phyloP scores from a whole-genome alignment of 345 rosid species.

The Citrus medica region DNA sequence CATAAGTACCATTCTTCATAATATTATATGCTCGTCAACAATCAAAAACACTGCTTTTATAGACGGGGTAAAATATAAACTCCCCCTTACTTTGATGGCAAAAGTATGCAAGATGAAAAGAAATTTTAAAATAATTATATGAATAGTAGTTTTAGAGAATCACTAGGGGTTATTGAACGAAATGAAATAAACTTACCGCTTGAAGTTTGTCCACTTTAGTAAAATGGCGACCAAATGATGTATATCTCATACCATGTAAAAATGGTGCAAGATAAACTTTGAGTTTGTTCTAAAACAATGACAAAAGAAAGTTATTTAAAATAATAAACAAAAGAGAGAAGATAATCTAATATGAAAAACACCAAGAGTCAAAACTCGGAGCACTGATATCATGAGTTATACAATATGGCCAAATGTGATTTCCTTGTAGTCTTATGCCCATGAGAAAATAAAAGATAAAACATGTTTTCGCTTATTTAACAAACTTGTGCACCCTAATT shows the following conservation, averaged over 20 bases:
- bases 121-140: not conserved
- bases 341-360: not conserved
- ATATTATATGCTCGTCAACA: not conserved
- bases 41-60: not conserved
- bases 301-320: constrained; percentile 14
- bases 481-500: not conserved
- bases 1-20: constrained; percentile 11
- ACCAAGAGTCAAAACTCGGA: not conserved
- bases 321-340: not conserved
- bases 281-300: constrained; percentile 65
- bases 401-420: not conserved
- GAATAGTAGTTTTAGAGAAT: not conserved
- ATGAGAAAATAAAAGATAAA: not conserved
- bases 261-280: constrained; percentile 83
- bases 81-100: not conserved
- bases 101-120: not conserved
- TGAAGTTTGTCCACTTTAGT: constrained; percentile 79
- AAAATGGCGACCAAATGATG: constrained; percentile 96
- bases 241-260: constrained; percentile 72
- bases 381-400: not conserved
- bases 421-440: not conserved
- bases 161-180: not conserved
- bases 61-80: not conserved
- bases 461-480: not conserved
- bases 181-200: constrained; percentile 45